phyloP scores from a whole-genome alignment of 345 rosid species.

The Noccaea caerulescens region DNA sequence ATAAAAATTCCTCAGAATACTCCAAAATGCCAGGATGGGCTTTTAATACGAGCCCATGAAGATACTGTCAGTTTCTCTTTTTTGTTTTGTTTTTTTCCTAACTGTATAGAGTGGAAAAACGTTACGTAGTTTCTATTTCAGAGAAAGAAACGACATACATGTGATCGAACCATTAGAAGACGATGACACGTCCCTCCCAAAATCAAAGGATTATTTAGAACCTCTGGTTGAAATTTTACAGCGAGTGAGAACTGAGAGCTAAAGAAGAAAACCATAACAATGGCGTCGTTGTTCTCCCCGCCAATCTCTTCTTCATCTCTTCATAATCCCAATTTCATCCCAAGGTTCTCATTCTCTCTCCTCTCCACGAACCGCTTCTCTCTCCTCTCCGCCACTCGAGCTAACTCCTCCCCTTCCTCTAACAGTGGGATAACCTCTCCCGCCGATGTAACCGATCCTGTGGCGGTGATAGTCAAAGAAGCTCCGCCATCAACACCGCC shows the following conservation, averaged over 20 bases:
- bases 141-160: constrained; percentile 31
- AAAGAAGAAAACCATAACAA: constrained; percentile 30
- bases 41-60: constrained; percentile 29
- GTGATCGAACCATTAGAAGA: constrained; percentile 1
- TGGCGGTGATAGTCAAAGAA: constrained; percentile 25
- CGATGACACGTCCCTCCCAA: constrained; percentile 14
- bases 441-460: constrained; percentile 42
- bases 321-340: constrained; percentile 45
- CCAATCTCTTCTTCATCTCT: constrained; percentile 42
- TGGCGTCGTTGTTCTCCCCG: constrained; percentile 60
- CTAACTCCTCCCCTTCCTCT: constrained; percentile 43
- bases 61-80: not conserved
- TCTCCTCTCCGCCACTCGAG: constrained; percentile 45
- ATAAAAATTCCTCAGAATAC: constrained; percentile 41
- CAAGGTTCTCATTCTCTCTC: constrained; percentile 43
- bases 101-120: not conserved
- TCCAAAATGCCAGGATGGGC: constrained; percentile 53
- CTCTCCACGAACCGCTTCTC: constrained; percentile 46
- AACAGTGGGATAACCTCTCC: constrained; percentile 62
- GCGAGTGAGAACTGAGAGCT: not conserved
- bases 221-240: constrained; percentile 17
- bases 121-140: constrained; percentile 18
- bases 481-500: constrained; percentile 20
- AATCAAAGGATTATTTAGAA: constrained; percentile 3
- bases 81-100: not conserved